phyloP scores from a whole-genome alignment of 768 basidiomycete genomes.

The Suillus brevipes region DNA sequence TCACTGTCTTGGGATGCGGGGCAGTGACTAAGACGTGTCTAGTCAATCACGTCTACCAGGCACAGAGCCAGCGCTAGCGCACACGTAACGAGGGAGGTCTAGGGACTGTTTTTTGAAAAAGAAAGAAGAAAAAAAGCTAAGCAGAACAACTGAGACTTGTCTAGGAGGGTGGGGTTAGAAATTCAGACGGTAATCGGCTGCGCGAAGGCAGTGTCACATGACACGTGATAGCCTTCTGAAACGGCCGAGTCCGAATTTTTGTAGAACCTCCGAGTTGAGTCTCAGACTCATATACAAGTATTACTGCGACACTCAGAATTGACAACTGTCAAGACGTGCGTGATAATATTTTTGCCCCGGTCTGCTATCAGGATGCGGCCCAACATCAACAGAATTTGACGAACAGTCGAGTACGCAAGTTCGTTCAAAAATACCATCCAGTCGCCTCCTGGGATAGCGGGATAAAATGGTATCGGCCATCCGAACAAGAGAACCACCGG shows the following conservation, averaged over 20 bases:
- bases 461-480: not conserved
- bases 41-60: not conserved
- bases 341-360: not conserved
- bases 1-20: constrained; percentile 1
- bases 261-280: not conserved
- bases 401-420: too few species aligned
- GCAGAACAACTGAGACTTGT: not conserved
- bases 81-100: not conserved
- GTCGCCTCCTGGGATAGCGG: not conserved
- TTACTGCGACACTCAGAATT: too few species aligned
- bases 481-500: not conserved
- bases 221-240: too few species aligned
- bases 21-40: not conserved
- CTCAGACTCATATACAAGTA: too few species aligned
- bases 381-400: not conserved
- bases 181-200: not conserved
- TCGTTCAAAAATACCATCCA: not conserved
- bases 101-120: not conserved
- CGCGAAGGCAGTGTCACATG: not conserved
- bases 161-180: not conserved
- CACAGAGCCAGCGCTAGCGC: not conserved
- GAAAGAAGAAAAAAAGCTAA: not conserved
- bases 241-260: not conserved
- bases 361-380: not conserved
- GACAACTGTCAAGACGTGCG: not conserved